Evolutionary conservation across 2,329 filamentous ascomycete species (phyloP).

Genomic region (Diaporthe longicolla): DNA sequence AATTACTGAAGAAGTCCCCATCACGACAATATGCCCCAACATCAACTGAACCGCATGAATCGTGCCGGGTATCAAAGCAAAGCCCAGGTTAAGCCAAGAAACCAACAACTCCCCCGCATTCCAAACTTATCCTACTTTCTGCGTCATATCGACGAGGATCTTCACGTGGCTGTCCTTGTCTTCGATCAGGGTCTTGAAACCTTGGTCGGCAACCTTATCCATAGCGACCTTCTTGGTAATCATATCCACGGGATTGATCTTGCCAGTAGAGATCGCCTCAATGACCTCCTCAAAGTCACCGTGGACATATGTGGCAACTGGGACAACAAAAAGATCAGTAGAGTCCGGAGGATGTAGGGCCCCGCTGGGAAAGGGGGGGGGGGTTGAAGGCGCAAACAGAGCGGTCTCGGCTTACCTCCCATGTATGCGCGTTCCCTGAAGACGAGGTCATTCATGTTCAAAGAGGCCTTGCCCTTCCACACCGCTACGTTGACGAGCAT

Average conservation of each 20-base stretch:
- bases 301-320: conserved; percentile 39
- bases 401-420: conserved; percentile 43
- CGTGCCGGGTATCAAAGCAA: conserved; percentile 39
- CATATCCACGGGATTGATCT: conserved; percentile 63
- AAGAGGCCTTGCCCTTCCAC: conserved; percentile 45
- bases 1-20: not conserved
- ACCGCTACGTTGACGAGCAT: conserved; percentile 48
- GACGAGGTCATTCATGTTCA: conserved; percentile 42
- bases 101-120: not conserved
- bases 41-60: not conserved
- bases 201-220: conserved; percentile 64
- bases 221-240: conserved; percentile 67
- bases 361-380: no score
- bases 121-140: conserved; percentile 28
- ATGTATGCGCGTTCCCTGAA: conserved; percentile 41
- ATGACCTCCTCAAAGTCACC: conserved; percentile 48
- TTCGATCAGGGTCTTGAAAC: conserved; percentile 65
- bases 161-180: conserved; percentile 71
- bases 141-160: conserved; percentile 60
- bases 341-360: no score
- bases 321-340: conserved; percentile 14
- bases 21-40: not conserved
- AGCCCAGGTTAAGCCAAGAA: conserved; percentile 25
- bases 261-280: conserved; percentile 44
- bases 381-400: no score